Evolutionary conservation across 2,329 filamentous ascomycete species (phyloP).

Genomic region (Ceratocystis huliohia): DNA sequence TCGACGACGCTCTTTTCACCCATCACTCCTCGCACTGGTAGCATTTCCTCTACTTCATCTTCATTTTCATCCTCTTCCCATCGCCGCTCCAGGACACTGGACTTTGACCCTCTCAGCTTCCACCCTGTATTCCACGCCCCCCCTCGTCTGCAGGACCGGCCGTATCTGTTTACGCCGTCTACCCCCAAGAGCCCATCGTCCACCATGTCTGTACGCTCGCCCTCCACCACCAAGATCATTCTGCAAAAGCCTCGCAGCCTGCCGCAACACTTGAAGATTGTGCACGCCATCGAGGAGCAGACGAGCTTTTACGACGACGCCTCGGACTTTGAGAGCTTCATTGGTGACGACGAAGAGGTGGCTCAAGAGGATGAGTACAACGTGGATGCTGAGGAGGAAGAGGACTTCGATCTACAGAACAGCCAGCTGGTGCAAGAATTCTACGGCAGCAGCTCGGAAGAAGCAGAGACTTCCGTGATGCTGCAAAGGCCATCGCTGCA

Average conservation of each 20-base stretch:
- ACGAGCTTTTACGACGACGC: conserved; percentile 10
- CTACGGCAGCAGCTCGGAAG: conserved; percentile 7
- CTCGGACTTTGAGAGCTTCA: conserved; percentile 9
- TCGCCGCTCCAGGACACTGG: conserved; percentile 20
- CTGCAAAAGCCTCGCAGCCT: conserved; percentile 16
- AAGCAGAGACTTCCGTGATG: background rate
- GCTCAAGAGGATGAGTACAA: background rate
- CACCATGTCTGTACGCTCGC: conserved; percentile 19
- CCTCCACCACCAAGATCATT: conserved; percentile 16
- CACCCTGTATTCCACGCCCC: conserved; percentile 18
- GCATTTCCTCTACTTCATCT: conserved; percentile 1
- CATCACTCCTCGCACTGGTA: background rate
- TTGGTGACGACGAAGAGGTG: conserved; percentile 6
- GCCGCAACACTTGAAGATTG: conserved; percentile 18
- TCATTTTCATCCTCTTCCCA: conserved; percentile 12
- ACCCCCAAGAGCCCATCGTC: conserved; percentile 15
- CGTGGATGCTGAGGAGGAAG: conserved; percentile 6
- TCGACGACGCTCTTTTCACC: conserved; percentile 6
- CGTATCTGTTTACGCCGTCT: conserved; percentile 18
- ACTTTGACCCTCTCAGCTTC: conserved; percentile 20
- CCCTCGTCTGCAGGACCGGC: conserved; percentile 21
- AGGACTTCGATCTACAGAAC: conserved; percentile 16
- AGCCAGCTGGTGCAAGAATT: conserved; percentile 14
- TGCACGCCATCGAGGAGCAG: conserved; percentile 19
- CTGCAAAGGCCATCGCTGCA: conserved; percentile 14